A percentile compares a stretch with the other conserved stretches of the same genome.
Conservation (phyloP, 2,329 filamentous ascomycete species). For the Trichothecium roseum region DNA sequence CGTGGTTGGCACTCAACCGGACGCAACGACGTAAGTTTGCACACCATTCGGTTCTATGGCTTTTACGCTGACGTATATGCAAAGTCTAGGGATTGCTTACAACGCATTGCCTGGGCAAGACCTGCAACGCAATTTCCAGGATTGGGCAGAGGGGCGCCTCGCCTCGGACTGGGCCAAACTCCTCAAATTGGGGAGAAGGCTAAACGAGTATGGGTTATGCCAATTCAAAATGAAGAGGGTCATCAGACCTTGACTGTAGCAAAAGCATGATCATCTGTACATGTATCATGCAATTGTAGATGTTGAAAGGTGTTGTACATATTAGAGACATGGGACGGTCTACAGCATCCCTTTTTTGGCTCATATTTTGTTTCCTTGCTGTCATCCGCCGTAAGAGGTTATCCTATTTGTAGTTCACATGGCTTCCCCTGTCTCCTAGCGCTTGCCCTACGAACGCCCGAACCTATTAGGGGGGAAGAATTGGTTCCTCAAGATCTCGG, state of each 20-base stretch:
- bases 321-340: background rate
- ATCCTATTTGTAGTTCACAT: too few relatives aligned
- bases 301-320: slow-evolving; percentile 2
- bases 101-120: slow-evolving; percentile 59
- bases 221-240: slow-evolving; percentile 39
- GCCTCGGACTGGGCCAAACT: slow-evolving; percentile 60
- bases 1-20: slow-evolving; percentile 57
- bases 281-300: slow-evolving; percentile 3
- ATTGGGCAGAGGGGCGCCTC: slow-evolving; percentile 62
- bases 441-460: too few relatives aligned
- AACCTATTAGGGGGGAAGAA: slow-evolving; percentile 21
- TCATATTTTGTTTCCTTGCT: too few relatives aligned
- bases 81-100: slow-evolving; percentile 63
- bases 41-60: background rate
- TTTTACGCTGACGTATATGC: slow-evolving; percentile 1
- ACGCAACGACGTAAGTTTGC: slow-evolving; percentile 56
- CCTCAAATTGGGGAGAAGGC: slow-evolving; percentile 37
- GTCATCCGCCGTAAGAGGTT: too few relatives aligned
- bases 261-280: slow-evolving; percentile 10
- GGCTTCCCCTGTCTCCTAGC: too few relatives aligned
- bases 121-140: slow-evolving; percentile 59
- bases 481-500: slow-evolving; percentile 55
- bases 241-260: slow-evolving; percentile 31
- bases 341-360: too few relatives aligned
- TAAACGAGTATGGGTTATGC: slow-evolving; percentile 31